Evolutionary conservation across 768 basidiomycete genomes (phyloP).

Genomic region (Mycena indigotica): DNA sequence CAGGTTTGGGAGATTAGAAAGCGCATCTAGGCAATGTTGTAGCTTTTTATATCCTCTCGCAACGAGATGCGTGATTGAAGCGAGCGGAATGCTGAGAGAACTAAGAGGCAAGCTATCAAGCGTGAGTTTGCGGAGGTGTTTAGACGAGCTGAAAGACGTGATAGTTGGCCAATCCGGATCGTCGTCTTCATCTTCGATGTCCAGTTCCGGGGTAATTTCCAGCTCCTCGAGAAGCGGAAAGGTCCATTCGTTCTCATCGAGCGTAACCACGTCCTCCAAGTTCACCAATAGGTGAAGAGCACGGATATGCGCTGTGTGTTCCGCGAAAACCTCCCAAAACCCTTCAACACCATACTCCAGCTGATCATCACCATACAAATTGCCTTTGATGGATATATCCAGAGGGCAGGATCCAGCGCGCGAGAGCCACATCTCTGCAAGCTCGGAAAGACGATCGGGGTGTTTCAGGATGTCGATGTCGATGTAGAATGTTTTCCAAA

Average conservation of each 20-base stretch:
- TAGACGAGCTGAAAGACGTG: not conserved
- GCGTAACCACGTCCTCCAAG: not conserved
- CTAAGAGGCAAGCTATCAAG: not conserved
- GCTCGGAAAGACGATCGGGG: not conserved
- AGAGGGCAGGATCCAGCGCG: not conserved
- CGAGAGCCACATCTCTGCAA: not conserved
- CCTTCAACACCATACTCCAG: too few relatives aligned
- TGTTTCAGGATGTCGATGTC: not conserved
- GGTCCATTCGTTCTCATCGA: not conserved
- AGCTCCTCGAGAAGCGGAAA: not conserved
- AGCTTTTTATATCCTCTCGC: not conserved
- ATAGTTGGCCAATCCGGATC: not conserved
- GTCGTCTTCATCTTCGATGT: too few relatives aligned
- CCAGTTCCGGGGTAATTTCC: not conserved
- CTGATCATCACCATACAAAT: too few relatives aligned
- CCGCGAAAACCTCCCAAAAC: too few relatives aligned
- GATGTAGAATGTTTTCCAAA: not conserved
- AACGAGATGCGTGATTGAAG: not conserved
- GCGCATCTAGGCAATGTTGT: not conserved
- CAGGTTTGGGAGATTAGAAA: not conserved
- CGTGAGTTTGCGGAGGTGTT: not conserved
- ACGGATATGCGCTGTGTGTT: not conserved
- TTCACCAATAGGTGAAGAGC: not conserved
- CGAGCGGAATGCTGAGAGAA: too few relatives aligned
- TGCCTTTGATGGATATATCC: not conserved